Conservation (phyloP, 148 eudicot genomes). For the Amaranthus palmeri region DNA sequence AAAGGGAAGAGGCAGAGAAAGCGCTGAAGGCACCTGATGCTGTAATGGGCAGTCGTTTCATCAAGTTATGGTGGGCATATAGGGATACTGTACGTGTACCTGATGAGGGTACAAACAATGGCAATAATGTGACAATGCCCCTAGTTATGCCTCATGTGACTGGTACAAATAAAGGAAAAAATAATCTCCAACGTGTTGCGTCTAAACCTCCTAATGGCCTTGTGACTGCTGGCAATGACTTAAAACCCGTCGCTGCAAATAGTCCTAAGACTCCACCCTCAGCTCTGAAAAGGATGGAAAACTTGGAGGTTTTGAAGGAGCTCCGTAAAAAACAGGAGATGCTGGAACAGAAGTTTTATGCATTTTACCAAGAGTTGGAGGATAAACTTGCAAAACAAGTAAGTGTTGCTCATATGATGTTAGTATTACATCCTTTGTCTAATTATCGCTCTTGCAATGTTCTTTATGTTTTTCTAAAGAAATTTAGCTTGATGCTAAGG, state of each 20-base stretch:
- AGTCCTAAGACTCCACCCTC: conserved; percentile 45
- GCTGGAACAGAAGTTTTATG: conserved; percentile 74
- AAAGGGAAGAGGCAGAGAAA: conserved; percentile 83
- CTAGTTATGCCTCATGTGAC: conserved; percentile 24
- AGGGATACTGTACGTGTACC: conserved; percentile 59
- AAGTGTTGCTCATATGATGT: conserved; percentile 16
- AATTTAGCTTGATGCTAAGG: background rate
- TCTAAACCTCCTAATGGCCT: conserved; percentile 32
- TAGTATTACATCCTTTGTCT: background rate
- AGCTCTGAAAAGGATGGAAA: conserved; percentile 69
- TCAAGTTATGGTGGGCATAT: conserved; percentile 91
- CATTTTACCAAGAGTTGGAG: conserved; percentile 61
- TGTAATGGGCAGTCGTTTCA: conserved; percentile 95
- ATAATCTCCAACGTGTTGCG: conserved; percentile 31
- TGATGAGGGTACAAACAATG: conserved; percentile 43
- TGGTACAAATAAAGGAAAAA: conserved; percentile 41
- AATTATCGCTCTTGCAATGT: background rate
- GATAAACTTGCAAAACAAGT: conserved; percentile 76
- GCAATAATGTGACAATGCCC: conserved; percentile 27
- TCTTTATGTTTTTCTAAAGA: background rate
- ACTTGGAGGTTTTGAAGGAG: conserved; percentile 65
- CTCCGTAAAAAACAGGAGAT: conserved; percentile 90
- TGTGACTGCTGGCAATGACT: conserved; percentile 32
- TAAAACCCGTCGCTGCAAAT: conserved; percentile 36
- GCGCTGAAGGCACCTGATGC: conserved; percentile 98